Evolutionary conservation across 208 protist species (phyloP), one percentile per base, ranked within the genome.

Genomic region (Borovskyia barvae): DNA sequence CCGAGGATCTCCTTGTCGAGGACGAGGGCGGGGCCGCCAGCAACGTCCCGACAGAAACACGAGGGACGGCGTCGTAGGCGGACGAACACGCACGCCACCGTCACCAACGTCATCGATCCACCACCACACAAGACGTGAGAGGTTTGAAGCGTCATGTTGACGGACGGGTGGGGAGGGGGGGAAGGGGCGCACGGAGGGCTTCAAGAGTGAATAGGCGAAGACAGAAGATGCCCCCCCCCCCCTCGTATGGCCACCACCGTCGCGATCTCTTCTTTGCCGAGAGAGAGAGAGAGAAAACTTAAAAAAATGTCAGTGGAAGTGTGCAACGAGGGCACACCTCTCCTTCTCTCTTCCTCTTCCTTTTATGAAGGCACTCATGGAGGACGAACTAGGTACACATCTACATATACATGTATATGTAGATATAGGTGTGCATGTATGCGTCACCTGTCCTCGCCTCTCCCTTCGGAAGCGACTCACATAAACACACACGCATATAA

Each of bases 1-100:
- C 85, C 1, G 82, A 88, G 19, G 72, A 88, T 20, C 60, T 95
- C 19, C 71, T 95, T 8, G 67, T 85, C 25, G 82, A 90, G 35
- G 80, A 88, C 22, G 63, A 74, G 22, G 67, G 45, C 24, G 30
- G 36, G 8, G 65, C 12, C 11, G 53, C 47, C 24, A 47, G 12
- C 1, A 50, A 30, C 2, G 37, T 26, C 2, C 37, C 32, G 50
- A 50, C 14, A 33, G 5, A 25, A n/a, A 39, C 22, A 5, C 22
- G 35, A 48, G 20, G 17, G 4, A 32, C 6, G 37, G 39, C 20
- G 6, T 24, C 14, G n/a, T 6, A 7, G 14, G 41, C 41, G 24
- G 24, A 39, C 35, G n/a, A n/a, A n/a, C n/a, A n/a, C n/a, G n/a
- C n/a, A n/a, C n/a, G n/a, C n/a, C n/a, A n/a, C n/a, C n/a, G n/a